A percentile compares a stretch with the other conserved stretches of the same genome.
These are phyloP conservation scores for Artemisia annua DNA, from an alignment of 129 eudicot genomes.

Conservation along the genomic window DNA sequence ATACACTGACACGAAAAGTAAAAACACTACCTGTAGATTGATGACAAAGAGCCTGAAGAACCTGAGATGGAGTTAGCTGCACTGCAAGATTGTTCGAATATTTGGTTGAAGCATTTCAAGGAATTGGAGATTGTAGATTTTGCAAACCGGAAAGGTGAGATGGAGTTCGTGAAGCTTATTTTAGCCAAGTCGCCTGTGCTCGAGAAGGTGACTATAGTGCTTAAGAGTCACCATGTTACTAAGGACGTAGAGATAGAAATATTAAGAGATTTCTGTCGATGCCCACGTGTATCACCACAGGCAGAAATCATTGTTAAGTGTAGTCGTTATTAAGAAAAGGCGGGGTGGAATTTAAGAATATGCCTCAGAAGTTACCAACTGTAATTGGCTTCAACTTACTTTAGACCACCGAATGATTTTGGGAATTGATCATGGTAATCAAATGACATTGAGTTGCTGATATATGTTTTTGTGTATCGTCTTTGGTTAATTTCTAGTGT, in stretches of 20 bases:
- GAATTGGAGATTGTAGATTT: background rate
- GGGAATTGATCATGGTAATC: background rate
- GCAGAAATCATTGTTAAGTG: background rate
- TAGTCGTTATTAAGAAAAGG: no score
- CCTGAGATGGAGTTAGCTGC: background rate
- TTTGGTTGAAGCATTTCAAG: conserved; percentile 3
- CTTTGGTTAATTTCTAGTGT: no score
- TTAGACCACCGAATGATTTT: background rate
- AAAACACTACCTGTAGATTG: background rate
- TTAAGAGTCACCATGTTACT: background rate
- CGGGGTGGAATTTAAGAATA: background rate
- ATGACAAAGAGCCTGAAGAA: background rate
- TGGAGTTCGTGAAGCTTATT: conserved; percentile 16
- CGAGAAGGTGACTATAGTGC: background rate
- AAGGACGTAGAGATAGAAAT: background rate
- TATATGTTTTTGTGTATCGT: no score
- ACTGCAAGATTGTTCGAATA: background rate
- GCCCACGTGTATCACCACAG: conserved; percentile 6
- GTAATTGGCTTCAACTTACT: background rate
- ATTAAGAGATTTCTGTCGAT: background rate
- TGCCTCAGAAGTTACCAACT: background rate
- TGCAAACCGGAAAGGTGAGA: background rate
- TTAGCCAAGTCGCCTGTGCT: conserved; percentile 17
- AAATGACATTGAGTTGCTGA: no score
- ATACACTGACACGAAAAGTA: background rate